Conservation (phyloP, 2,329 filamentous ascomycete genomes). For the Eutypella sp. region DNA sequence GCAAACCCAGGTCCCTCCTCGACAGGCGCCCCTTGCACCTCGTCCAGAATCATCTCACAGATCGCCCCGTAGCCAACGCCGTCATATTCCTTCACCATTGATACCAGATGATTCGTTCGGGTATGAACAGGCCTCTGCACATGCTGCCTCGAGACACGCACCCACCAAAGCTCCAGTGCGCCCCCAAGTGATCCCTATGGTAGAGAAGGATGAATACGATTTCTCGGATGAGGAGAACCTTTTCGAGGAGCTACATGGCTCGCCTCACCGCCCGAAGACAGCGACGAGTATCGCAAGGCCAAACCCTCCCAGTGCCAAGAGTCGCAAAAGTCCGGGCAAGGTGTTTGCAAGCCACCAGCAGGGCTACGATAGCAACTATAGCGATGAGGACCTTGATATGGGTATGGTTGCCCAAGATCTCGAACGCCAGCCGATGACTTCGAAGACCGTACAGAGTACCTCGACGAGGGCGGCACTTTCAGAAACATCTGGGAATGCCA, state of each 20-base stretch:
- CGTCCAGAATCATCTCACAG: constrained; percentile 13
- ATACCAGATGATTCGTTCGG: constrained; percentile 5
- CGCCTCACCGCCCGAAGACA: constrained; percentile 6
- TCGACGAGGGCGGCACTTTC: constrained; percentile 35
- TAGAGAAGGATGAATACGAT: constrained; percentile 17
- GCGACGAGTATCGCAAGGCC: constrained; percentile 6
- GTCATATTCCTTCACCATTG: constrained; percentile 7
- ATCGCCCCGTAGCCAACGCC: constrained; percentile 7
- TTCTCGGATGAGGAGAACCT: constrained; percentile 31
- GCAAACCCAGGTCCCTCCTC: constrained; percentile 43
- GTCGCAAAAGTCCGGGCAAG: constrained; percentile 18
- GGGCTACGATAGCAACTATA: constrained; percentile 38
- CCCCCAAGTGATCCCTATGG: constrained; percentile 10
- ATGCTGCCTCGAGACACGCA: constrained; percentile 13
- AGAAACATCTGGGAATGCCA: constrained; percentile 45
- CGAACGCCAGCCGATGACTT: constrained; percentile 37
- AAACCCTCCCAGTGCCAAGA: constrained; percentile 8
- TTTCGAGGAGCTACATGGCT: constrained; percentile 18
- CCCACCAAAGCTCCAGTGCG: constrained; percentile 7
- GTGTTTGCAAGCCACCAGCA: constrained; percentile 10
- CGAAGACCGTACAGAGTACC: constrained; percentile 14
- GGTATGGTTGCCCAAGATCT: constrained; percentile 47
- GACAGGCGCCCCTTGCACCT: constrained; percentile 9
- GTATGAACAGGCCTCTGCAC: constrained; percentile 6
- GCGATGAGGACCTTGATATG: constrained; percentile 46